Evolutionary conservation across 345 rosid species (phyloP), one percentile per base, ranked within the genome.

Genomic region (Aquilaria sinensis): DNA sequence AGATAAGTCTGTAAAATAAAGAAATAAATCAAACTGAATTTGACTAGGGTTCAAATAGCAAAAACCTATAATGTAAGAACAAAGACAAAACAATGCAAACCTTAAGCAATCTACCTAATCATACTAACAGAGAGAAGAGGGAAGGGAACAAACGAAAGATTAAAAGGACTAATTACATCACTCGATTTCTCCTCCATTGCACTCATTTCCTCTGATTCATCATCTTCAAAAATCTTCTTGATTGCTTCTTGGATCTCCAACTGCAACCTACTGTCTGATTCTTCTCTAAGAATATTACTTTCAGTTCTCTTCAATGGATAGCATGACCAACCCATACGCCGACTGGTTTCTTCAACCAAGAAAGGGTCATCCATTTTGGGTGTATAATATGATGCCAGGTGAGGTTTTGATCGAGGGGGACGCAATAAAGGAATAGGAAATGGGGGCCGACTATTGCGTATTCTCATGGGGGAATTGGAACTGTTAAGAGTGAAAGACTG

Each of bases 271-370:
- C 53, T 63, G 10, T 32, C 49, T 14, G 30, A 16, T 37, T 31
- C 52, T 54, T 54, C 68, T 31, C 10, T 67, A 10, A 43, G 4
- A 50, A 37, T 58, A 30, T 16, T 51, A 41, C 37, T 10, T 4
- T 51, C 29, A 56, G 52, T 51, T 56, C 41, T 57, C 65, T 51
- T 65, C 46, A 61, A 29, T 32, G 54, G 37, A 43, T 46, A 61
- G 63, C 47, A 62, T 3, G 64, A 66, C 71, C 76, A 76, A 56
- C 68, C 69, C 47, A 71, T 64, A 47, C 13, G 70, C 29, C 68
- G 47, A 37, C 52, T 70, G 9, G 58, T 64, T 65, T 67, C 70
- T 66, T 68, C 66, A 68, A 65, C 76, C 45, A 65, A 58, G 67
- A 75, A 75, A n/a, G 61, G 55, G 10, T 61, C 58, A 29, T 62